A percentile compares a stretch with the other conserved stretches of the same genome.
Evolutionary conservation across 164 flowering plant species (phyloP).

Genomic region (Tetracentron sinense): DNA sequence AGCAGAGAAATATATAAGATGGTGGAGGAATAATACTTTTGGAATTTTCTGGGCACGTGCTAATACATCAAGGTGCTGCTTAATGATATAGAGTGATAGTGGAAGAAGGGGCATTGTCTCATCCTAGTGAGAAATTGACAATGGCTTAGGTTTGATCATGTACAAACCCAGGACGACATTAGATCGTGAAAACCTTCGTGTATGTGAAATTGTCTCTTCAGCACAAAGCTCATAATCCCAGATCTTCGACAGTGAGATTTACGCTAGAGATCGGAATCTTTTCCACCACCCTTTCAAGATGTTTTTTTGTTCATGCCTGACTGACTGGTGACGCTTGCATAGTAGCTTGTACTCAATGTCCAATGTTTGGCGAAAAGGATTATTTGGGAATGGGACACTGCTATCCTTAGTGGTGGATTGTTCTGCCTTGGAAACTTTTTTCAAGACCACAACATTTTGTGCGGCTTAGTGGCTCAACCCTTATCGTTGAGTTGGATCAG

Average conservation of each 20-base stretch:
- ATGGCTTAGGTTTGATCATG: conserved; percentile 76
- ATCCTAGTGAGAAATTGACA: conserved; percentile 60
- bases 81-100: conserved; percentile 54
- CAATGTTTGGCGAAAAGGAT: too few species aligned
- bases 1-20: conserved; percentile 46
- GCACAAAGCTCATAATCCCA: conserved; percentile 65
- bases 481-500: too few species aligned
- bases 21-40: conserved; percentile 45
- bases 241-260: conserved; percentile 61
- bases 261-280: conserved; percentile 59
- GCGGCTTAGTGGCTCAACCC: too few species aligned
- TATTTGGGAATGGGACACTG: too few species aligned
- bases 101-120: conserved; percentile 49
- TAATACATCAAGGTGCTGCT: conserved; percentile 59
- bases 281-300: conserved; percentile 71
- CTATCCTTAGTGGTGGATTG: too few species aligned
- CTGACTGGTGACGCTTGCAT: conserved; percentile 43
- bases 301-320: conserved; percentile 60
- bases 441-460: too few species aligned
- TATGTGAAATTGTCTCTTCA: conserved; percentile 59
- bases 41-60: conserved; percentile 42
- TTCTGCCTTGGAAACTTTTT: too few species aligned
- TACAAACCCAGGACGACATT: conserved; percentile 55
- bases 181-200: conserved; percentile 63
- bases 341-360: not conserved